Percentiles rank a stretch among this genome's conserved stretches.
These are phyloP conservation scores for sunflower (Helianthus annuus) DNA, from an alignment of 129 eudicot species.

Conservation along the genomic window HanXRQr2.0-SUNRISE NC_035444.2:39338493-39338992, in stretches of 20 bases:
- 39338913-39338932: too few species aligned
- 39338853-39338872: background rate
- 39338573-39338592: conserved; percentile 6
- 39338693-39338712: background rate
- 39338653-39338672: conserved; percentile 29
- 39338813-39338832: background rate
- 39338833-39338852: conserved; percentile 27
- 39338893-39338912: too few species aligned
- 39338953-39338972: too few species aligned
- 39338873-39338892: too few species aligned
- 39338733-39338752: background rate
- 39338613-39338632: conserved; percentile 40
- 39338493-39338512: conserved; percentile 97
- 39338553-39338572: background rate
- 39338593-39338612: conserved; percentile 27
- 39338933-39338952: too few species aligned
- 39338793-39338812: background rate
- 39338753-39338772: conserved; percentile 23
- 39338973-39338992: too few species aligned
- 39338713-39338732: too few species aligned
- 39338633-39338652: conserved; percentile 67
- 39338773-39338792: conserved; percentile 14
- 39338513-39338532: conserved; percentile 58
- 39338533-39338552: conserved; percentile 57
- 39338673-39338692: conserved; percentile 14